Percentiles rank a stretch among this genome's conserved stretches.
phyloP scores from a whole-genome alignment of 495 filamentous ascomycete genomes.

The Tuber microsphaerosporum region DNA sequence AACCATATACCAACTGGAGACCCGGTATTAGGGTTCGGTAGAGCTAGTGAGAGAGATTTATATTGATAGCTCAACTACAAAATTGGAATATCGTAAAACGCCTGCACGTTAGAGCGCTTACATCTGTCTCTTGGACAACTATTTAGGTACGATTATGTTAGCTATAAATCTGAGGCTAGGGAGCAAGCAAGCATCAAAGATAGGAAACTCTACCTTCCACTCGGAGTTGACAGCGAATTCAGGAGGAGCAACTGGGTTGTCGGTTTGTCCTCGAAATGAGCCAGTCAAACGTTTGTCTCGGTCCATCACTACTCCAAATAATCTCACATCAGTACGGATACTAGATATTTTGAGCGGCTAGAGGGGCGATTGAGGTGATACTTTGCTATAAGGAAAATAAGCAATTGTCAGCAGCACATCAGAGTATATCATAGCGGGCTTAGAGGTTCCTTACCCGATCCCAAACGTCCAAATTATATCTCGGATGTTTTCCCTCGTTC shows the following conservation, averaged over 20 bases:
- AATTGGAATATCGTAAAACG: background rate
- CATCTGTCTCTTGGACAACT: conserved; percentile 3
- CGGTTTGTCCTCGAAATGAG: conserved; percentile 72
- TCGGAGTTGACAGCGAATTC: conserved; percentile 94
- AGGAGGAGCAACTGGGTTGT: conserved; percentile 66
- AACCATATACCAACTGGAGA: background rate
- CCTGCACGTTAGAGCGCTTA: background rate
- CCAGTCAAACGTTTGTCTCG: conserved; percentile 87
- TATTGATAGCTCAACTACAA: conserved; percentile 1
- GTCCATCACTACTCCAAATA: conserved; percentile 73
- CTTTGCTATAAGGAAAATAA: conserved; percentile 58
- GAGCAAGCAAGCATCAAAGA: background rate
- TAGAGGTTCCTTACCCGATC: conserved; percentile 63
- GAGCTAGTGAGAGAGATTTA: background rate
- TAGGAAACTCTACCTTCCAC: conserved; percentile 62
- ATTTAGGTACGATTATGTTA: background rate
- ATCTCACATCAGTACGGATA: conserved; percentile 42
- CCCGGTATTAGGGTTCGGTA: background rate
- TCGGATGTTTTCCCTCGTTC: conserved; percentile 79
- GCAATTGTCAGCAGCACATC: conserved; percentile 41
- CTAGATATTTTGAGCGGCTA: conserved; percentile 1
- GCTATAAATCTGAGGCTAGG: background rate
- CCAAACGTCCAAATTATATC: conserved; percentile 85
- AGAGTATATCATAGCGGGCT: conserved; percentile 15
- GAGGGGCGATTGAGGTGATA: conserved; percentile 41